A percentile compares a stretch with the other conserved stretches of the same genome.
Evolutionary conservation across 495 filamentous ascomycete genomes (phyloP).

Genomic region (Xylaria venustula): DNA sequence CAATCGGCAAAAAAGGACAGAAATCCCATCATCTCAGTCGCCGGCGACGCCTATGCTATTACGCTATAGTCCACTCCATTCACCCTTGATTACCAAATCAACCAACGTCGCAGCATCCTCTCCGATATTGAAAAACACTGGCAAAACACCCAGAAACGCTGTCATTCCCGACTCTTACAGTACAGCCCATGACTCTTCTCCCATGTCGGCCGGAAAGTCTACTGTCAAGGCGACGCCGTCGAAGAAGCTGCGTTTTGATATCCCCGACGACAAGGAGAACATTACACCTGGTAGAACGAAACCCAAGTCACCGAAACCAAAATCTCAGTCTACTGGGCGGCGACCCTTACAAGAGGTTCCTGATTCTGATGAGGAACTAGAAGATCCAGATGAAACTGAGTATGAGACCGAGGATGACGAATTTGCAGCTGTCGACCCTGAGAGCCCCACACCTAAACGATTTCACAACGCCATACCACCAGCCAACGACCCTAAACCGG

Average conservation of each 20-base stretch:
- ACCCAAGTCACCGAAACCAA: conserved; percentile 20
- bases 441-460: conserved; percentile 6
- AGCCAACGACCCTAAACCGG: neutral
- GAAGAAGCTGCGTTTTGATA: conserved; percentile 19
- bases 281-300: conserved; percentile 25
- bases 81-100: conserved; percentile 39
- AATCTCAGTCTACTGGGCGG: conserved; percentile 15
- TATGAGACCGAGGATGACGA: conserved; percentile 26
- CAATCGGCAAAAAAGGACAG: conserved; percentile 31
- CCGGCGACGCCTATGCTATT: conserved; percentile 36
- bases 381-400: conserved; percentile 25
- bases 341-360: conserved; percentile 17
- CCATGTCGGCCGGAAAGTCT: conserved; percentile 1
- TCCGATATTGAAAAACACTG: conserved; percentile 24
- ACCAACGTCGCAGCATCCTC: conserved; percentile 31
- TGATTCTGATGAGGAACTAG: conserved; percentile 42
- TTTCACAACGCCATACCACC: neutral
- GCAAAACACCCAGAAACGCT: conserved; percentile 28
- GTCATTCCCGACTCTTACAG: conserved; percentile 43
- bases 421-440: conserved; percentile 7
- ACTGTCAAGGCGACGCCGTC: conserved; percentile 17
- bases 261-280: conserved; percentile 30
- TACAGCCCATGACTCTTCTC: conserved; percentile 26
- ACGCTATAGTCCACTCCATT: conserved; percentile 25
- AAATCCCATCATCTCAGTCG: conserved; percentile 41